Evolutionary conservation across 768 basidiomycete genomes (phyloP).

Genomic region (Russula lepida): DNA sequence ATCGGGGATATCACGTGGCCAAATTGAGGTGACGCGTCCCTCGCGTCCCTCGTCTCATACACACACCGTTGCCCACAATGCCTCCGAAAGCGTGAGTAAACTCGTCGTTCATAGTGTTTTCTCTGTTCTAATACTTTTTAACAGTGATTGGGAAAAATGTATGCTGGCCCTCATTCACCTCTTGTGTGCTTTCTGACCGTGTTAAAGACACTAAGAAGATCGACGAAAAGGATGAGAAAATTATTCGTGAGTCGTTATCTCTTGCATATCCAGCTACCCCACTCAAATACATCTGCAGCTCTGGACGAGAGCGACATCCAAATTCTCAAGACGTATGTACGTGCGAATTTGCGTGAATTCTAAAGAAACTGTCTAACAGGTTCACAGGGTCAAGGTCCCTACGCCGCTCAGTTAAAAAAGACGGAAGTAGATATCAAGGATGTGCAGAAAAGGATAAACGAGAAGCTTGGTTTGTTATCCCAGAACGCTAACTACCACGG

Average conservation of each 20-base stretch:
- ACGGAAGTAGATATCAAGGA: constrained; percentile 91
- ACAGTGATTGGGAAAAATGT: constrained; percentile 99
- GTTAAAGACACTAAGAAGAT: constrained; percentile 69
- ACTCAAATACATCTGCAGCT: constrained; percentile 38
- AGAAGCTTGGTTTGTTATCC: constrained; percentile 72
- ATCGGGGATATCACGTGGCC: constrained; percentile 12
- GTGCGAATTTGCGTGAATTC: constrained; percentile 21
- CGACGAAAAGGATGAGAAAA: constrained; percentile 87
- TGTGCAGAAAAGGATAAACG: constrained; percentile 94
- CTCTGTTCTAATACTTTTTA: background rate
- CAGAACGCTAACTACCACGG: background rate
- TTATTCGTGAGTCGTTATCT: constrained; percentile 40
- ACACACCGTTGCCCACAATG: constrained; percentile 43
- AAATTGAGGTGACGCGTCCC: constrained; percentile 30
- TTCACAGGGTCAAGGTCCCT: constrained; percentile 92
- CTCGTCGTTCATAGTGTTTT: background rate
- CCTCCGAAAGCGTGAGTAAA: constrained; percentile 88
- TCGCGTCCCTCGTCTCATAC: constrained; percentile 9
- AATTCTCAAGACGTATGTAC: constrained; percentile 95
- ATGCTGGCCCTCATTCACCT: constrained; percentile 23
- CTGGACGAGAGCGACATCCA: constrained; percentile 98
- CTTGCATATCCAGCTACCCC: background rate
- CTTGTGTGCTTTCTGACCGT: background rate
- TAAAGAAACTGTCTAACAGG: background rate
- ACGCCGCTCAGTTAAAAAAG: constrained; percentile 79